phyloP scores from a whole-genome alignment of 2,329 filamentous ascomycete species.

The Fusarium chlamydosporum region DNA sequence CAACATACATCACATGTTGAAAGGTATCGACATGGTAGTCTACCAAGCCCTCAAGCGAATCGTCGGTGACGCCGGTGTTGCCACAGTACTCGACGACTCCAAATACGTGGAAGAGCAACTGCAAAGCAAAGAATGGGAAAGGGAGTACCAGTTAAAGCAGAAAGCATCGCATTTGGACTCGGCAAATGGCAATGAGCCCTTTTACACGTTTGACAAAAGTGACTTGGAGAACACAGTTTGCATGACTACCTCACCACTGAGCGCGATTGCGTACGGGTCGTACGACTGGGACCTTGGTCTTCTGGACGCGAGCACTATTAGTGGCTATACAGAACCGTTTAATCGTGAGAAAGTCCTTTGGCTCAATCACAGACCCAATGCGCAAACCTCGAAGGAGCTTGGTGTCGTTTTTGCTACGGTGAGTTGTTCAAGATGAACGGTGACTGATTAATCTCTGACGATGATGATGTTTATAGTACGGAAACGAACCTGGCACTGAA shows the following conservation, averaged over 20 bases:
- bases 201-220: neutral
- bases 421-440: neutral
- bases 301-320: neutral
- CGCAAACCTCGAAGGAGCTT: conserved; percentile 2
- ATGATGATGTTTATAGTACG: neutral
- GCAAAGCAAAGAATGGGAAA: neutral
- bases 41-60: conserved; percentile 51
- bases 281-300: neutral
- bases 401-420: conserved; percentile 12
- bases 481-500: conserved; percentile 1
- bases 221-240: neutral
- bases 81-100: conserved; percentile 16
- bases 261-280: neutral
- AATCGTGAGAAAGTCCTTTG: conserved; percentile 8
- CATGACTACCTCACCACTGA: fast-evolving
- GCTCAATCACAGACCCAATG: conserved; percentile 21
- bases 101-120: neutral
- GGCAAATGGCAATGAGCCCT: neutral
- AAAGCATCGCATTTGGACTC: neutral
- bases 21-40: conserved; percentile 62
- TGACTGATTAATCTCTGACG: neutral
- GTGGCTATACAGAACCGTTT: neutral
- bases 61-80: conserved; percentile 3
- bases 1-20: conserved; percentile 57
- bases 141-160: neutral